These are phyloP conservation scores for Orobanche coerulescens DNA, from an alignment of 257 asterid genomes.

Conservation along the genomic window DNA sequence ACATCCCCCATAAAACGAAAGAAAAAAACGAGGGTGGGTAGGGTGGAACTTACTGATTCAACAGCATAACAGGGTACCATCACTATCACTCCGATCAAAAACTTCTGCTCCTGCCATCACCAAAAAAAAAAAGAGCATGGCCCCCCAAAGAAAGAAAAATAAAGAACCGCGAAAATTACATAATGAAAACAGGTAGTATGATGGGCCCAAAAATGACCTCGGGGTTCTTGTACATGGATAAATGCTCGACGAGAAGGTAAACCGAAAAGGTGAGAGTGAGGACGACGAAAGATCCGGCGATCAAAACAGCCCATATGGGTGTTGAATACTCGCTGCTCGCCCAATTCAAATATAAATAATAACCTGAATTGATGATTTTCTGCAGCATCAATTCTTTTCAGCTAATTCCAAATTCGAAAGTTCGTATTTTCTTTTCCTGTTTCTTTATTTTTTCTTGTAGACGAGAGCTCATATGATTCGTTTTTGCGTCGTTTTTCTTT, in stretches of 20 bases:
- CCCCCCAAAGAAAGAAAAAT: not conserved
- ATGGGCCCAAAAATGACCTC: conserved; percentile 41
- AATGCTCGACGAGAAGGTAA: conserved; percentile 78
- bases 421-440: not conserved
- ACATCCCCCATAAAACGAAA: not conserved
- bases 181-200: not conserved
- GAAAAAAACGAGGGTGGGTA: not conserved
- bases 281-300: conserved; percentile 59
- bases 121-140: conserved; percentile 7
- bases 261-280: conserved; percentile 60
- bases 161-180: not conserved
- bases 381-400: conserved; percentile 56
- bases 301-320: conserved; percentile 77
- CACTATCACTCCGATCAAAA: conserved; percentile 80
- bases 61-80: conserved; percentile 91
- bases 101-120: conserved; percentile 75
- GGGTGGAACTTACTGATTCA: conserved; percentile 61
- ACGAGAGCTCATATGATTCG: conserved; percentile 29
- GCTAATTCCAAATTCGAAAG: conserved; percentile 22
- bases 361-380: conserved; percentile 39
- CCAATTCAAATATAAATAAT: conserved; percentile 34
- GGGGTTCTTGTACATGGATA: conserved; percentile 84
- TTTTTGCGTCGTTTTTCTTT: conserved; percentile 13
- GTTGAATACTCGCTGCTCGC: conserved; percentile 44
- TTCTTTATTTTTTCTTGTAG: not conserved